Percentiles rank a stretch among this genome's conserved stretches.
Conservation (phyloP, 495 filamentous ascomycete species). For the Talaromyces wortmannii region DNA sequence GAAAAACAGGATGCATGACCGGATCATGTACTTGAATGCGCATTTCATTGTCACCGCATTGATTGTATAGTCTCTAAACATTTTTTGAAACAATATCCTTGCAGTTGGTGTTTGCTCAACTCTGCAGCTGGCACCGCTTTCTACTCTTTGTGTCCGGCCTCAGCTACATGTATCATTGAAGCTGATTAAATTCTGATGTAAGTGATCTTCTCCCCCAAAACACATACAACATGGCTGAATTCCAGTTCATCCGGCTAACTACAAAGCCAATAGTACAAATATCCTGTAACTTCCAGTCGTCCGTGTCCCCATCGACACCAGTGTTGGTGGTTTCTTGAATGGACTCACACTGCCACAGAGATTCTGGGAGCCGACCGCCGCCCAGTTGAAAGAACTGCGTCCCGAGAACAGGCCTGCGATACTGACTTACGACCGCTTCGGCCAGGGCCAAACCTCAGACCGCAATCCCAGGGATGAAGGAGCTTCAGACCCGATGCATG, state of each 20-base stretch:
- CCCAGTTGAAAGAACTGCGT: slow-evolving; percentile 25
- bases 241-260: slow-evolving; percentile 11
- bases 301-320: slow-evolving; percentile 9
- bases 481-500: slow-evolving; percentile 31
- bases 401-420: slow-evolving; percentile 32
- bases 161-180: no score
- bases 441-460: slow-evolving; percentile 49
- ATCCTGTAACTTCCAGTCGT: slow-evolving; percentile 15
- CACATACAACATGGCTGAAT: slow-evolving; percentile 7
- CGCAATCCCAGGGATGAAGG: slow-evolving; percentile 45
- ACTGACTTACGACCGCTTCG: slow-evolving; percentile 58
- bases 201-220: not conserved
- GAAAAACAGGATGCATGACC: no score
- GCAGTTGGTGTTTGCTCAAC: no score
- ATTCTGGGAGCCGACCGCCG: slow-evolving; percentile 41
- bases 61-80: no score
- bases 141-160: no score
- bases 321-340: slow-evolving; percentile 53
- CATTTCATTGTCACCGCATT: no score
- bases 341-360: slow-evolving; percentile 47
- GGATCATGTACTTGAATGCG: no score
- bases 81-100: no score
- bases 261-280: slow-evolving; percentile 22
- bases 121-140: no score
- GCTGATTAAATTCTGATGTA: no score